Evolutionary conservation across 176 grass and related monocot species (phyloP).

Genomic region (Oryza longistaminata): DNA sequence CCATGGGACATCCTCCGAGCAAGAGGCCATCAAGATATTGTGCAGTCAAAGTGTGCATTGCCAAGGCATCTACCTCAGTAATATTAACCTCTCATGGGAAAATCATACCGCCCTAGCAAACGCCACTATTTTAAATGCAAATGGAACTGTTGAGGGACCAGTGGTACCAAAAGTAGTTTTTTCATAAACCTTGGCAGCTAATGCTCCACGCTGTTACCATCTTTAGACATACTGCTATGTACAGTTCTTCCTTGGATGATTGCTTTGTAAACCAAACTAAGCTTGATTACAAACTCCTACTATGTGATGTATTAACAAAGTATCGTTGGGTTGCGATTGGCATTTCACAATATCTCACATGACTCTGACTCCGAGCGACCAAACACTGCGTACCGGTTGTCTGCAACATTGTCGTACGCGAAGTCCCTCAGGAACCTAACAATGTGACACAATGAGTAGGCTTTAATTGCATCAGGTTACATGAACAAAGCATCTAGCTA

Average conservation of each 20-base stretch:
- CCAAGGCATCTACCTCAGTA: slow-evolving; percentile 34
- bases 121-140: slow-evolving; percentile 38
- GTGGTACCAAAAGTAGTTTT: slow-evolving; percentile 49
- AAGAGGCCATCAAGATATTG: slow-evolving; percentile 38
- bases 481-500: background rate
- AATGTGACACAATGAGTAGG: background rate
- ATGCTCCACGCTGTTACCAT: background rate
- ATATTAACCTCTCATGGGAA: slow-evolving; percentile 42
- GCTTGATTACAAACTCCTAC: slow-evolving; percentile 10
- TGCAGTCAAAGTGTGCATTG: slow-evolving; percentile 58
- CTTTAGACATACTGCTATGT: background rate
- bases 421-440: slow-evolving; percentile 82
- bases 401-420: slow-evolving; percentile 73
- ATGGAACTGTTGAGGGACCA: slow-evolving; percentile 36
- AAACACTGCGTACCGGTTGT: slow-evolving; percentile 77
- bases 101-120: slow-evolving; percentile 3
- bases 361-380: slow-evolving; percentile 71
- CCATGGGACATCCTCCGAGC: slow-evolving; percentile 39
- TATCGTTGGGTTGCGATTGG: background rate
- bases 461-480: background rate
- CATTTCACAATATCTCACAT: slow-evolving; percentile 68
- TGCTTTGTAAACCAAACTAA: slow-evolving; percentile 6
- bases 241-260: slow-evolving; percentile 1
- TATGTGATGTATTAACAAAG: slow-evolving; percentile 4
- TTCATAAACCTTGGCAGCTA: background rate